A percentile compares a stretch with the other conserved stretches of the same genome.
Conservation (phyloP, 345 rosid species). For the Excoecaria agallocha region DNA sequence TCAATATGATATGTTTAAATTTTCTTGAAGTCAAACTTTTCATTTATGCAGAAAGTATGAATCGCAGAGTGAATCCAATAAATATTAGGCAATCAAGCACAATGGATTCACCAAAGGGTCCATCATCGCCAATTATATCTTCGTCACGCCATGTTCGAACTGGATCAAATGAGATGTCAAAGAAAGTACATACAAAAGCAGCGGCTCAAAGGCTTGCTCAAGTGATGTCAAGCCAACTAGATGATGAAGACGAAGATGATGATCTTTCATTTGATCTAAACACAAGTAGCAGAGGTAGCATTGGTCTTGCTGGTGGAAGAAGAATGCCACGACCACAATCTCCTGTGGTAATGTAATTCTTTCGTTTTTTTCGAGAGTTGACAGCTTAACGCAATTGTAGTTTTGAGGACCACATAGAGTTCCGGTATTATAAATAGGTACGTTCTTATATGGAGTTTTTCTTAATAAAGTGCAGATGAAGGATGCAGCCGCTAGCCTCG, state of each 20-base stretch:
- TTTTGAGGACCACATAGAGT: not conserved
- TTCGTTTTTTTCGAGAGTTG: not conserved
- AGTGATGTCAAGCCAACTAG: conserved; percentile 57
- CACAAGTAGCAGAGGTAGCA: conserved; percentile 34
- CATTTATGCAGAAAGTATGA: conserved; percentile 38
- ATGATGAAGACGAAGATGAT: conserved; percentile 40
- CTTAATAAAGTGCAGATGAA: conserved; percentile 37
- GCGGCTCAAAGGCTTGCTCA: conserved; percentile 86
- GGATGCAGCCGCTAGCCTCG: conserved; percentile 13
- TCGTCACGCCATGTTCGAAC: conserved; percentile 60
- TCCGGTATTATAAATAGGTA: not conserved
- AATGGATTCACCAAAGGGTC: conserved; percentile 37
- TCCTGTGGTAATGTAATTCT: conserved; percentile 44
- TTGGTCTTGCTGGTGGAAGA: conserved; percentile 61
- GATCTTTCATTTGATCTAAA: conserved; percentile 43
- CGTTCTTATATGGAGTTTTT: not conserved
- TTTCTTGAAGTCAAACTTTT: not conserved
- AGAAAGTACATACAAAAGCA: conserved; percentile 85
- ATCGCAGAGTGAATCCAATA: conserved; percentile 41
- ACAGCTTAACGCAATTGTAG: not conserved
- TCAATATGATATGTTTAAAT: not conserved
- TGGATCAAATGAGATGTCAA: conserved; percentile 50
- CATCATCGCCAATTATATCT: conserved; percentile 37
- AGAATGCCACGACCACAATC: conserved; percentile 45
- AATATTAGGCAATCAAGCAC: conserved; percentile 46